A percentile compares a stretch with the other conserved stretches of the same genome.
These are phyloP conservation scores for Moniliophthora roreri DNA, from an alignment of 1,284 basidiomycete genomes.

Conservation along the genomic window DNA sequence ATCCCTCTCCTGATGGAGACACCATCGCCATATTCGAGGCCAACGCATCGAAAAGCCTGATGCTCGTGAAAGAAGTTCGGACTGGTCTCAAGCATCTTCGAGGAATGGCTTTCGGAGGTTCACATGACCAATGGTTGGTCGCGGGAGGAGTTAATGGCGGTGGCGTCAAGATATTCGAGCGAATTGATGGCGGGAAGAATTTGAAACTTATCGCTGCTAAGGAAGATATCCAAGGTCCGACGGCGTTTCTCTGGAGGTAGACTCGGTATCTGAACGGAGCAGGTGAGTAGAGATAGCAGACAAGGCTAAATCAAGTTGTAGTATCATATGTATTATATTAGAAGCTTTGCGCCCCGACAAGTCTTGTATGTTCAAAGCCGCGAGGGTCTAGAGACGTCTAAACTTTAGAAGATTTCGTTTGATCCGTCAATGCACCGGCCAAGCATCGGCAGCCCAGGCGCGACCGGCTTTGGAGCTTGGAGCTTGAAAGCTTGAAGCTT, in stretches of 20 bases:
- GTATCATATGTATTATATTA: too few species aligned
- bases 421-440: too few species aligned
- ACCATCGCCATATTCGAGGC: conserved; percentile 59
- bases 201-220: conserved; percentile 41
- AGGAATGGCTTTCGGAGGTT: conserved; percentile 52
- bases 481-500: too few species aligned
- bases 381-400: too few species aligned
- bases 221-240: conserved; percentile 36
- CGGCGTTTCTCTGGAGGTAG: conserved; percentile 50
- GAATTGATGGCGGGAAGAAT: conserved; percentile 45
- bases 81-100: conserved; percentile 53
- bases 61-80: conserved; percentile 46
- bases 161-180: conserved; percentile 53
- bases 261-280: too few species aligned
- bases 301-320: too few species aligned
- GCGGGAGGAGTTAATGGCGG: conserved; percentile 48
- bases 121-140: conserved; percentile 45
- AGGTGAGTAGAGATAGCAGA: too few species aligned
- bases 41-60: conserved; percentile 35
- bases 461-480: too few species aligned
- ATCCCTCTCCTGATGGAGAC: conserved; percentile 60
- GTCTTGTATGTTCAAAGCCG: too few species aligned
- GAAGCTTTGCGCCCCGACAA: too few species aligned
- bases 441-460: too few species aligned
- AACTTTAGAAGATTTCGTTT: too few species aligned